Base-by-base conservation (phyloP, 352 stramenopile genomes). In the Globisporangium paddicum region DNA sequence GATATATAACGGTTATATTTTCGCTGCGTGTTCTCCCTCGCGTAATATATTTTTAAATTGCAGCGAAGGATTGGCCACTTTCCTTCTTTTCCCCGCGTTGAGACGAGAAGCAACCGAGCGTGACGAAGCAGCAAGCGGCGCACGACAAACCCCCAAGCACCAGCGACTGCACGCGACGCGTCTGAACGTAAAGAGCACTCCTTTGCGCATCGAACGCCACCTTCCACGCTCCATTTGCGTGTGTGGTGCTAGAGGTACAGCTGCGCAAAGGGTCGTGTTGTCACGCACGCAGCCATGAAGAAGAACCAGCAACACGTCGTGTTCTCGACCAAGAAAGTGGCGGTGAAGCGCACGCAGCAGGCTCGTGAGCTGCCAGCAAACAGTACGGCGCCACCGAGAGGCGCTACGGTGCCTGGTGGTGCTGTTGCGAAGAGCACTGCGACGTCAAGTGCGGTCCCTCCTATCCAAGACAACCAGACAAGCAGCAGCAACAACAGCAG, bases 281-380 rank as follows among this genome's bases (percentile, higher is more conserved):
- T 13, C 34, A 16, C 16, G 16, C 6, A 10, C 6, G 8, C 25
- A 25, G 58, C 51, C 40, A 78, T 73, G 56, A 76, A 62, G 41
- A 66, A 67, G 45, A 73, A 55, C 28, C 50, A 56, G 23, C 51
- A 65, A 25, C 77, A 86, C 51, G 60, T 90, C 41, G 78, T 90
- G 37, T 87, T 80, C 52, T 90, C 81, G 14, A 90, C 81, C 40
- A 86, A 82, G 60, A 85, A 82, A 50, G 81, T 74, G 6, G 67
- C 58, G 8, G 67, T 58, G 1, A 64, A 61, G 47, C 66, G 50
- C 67, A 60, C 61, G 45, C 62, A 64, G 40, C 64, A 77, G 45
- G 65, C 60, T 28, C 5, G n/a, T 9, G 35, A 26, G 37, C 28
- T 32, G 28, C 28, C 28, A 25, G 23, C 51, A 16, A 45, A 7